A percentile compares a stretch with the other conserved stretches of the same genome.
Evolutionary conservation across 2,329 filamentous ascomycete species (phyloP).

Genomic region (Aspergillus carbonarius): DNA sequence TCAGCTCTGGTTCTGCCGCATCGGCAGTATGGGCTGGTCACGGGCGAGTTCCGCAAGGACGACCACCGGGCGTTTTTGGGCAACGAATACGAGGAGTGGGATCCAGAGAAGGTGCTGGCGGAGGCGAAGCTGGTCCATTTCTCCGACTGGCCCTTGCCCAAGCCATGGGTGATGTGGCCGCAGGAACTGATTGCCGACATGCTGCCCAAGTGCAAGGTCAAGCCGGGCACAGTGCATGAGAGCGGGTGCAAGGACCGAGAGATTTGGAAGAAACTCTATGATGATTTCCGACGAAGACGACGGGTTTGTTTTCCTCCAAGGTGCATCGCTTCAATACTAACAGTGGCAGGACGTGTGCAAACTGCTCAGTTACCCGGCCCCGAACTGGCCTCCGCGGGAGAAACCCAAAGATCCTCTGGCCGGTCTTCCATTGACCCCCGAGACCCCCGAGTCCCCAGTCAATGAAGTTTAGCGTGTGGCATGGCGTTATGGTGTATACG

Average conservation of each 20-base stretch:
- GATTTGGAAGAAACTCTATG: constrained; percentile 39
- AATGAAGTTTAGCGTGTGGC: background rate
- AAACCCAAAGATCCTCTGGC: background rate
- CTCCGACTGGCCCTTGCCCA: constrained; percentile 69
- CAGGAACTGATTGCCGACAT: constrained; percentile 31
- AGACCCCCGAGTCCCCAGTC: background rate
- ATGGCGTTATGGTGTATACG: background rate
- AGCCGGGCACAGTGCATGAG: constrained; percentile 36
- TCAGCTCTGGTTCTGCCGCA: constrained; percentile 64
- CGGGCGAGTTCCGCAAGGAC: constrained; percentile 60
- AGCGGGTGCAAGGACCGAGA: constrained; percentile 40
- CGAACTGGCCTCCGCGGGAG: background rate
- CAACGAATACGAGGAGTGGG: constrained; percentile 55
- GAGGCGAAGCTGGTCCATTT: constrained; percentile 70
- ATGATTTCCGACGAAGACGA: constrained; percentile 36
- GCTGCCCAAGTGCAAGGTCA: constrained; percentile 35
- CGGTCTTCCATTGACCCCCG: background rate
- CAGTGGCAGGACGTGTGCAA: background rate
- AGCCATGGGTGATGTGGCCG: constrained; percentile 57
- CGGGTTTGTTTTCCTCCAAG: constrained; percentile 23
- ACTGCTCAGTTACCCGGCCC: background rate
- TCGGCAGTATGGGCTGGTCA: constrained; percentile 60
- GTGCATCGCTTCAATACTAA: background rate
- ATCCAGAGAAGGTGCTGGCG: constrained; percentile 54
- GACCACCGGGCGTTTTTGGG: constrained; percentile 56